Percentiles rank a stretch among this genome's conserved stretches.
phyloP scores from a whole-genome alignment of 106 monocot genomes.

The Alisma plantagoaquatica region DNA sequence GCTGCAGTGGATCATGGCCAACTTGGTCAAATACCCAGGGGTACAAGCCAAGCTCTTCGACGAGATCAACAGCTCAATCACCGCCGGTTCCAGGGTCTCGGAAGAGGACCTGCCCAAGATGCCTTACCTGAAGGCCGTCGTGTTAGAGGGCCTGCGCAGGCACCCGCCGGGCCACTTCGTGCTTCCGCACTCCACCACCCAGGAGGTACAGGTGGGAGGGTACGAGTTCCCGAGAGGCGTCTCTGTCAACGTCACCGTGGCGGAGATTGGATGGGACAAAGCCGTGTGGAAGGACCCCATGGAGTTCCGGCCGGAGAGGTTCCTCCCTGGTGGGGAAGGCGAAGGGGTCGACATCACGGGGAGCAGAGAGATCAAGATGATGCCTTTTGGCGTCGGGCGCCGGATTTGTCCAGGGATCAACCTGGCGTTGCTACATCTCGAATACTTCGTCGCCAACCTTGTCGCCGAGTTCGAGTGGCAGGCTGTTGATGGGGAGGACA shows the following conservation, averaged over 20 bases:
- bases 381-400: too few species aligned
- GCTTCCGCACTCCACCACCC: background rate
- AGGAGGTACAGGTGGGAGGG: background rate
- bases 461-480: conserved; percentile 2
- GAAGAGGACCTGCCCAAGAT: too few species aligned
- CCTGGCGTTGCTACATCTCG: background rate
- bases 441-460: conserved; percentile 4
- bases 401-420: background rate
- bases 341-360: conserved; percentile 4
- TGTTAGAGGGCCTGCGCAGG: too few species aligned
- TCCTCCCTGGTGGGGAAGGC: conserved; percentile 63
- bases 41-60: too few species aligned
- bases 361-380: conserved; percentile 8
- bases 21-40: too few species aligned
- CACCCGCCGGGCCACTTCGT: too few species aligned
- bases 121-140: too few species aligned
- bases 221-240: background rate
- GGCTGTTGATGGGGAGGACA: conserved; percentile 2
- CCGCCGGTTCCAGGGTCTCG: too few species aligned
- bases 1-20: too few species aligned
- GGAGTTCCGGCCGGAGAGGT: too few species aligned
- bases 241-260: background rate
- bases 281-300: too few species aligned
- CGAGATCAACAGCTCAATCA: too few species aligned
- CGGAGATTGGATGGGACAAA: conserved; percentile 2